Base-by-base conservation (phyloP, 129 eudicot species). In the Chrysanthemum seticuspe region DNA sequence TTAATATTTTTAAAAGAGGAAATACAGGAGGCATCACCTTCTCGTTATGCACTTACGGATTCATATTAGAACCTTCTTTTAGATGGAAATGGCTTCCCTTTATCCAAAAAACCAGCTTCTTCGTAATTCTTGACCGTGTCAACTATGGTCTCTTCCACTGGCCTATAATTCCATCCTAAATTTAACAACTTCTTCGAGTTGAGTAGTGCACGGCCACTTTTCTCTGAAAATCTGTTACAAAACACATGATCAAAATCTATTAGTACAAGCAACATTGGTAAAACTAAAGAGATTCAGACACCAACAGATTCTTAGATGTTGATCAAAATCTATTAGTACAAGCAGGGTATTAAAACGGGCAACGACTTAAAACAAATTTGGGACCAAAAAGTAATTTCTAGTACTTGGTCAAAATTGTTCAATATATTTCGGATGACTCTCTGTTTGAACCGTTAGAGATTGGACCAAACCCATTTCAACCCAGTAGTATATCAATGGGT, bases 111-210 rank as follows among this genome's bases (percentile, higher is more conserved):
- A 62, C 87, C 84, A 18, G 15, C 10, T 62, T 76, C 82, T 80
- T 68, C 59, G 13, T 65, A 74, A 62, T 67, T 76, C 58, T 73
- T 73, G 47, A 84, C 73, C 2, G 80, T 45, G 29, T 77, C 82
- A 3, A 13, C 25, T 9, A 80, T 64, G 53, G 75, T 84, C 62
- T 84, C 78, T 6, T 84, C 83, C 48, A 84, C 16, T 51, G 85
- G 85, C 78, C 80, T 80, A 52, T 73, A 76, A 15, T 50, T 76
- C 84, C 84, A 80, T 55, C 85, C 83, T 68, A 84, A 14, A 44
- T 67, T 68, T 58, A 73, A 49, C 78, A 84, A 57, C 56, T 84
- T 80, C 45, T 64, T 48, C 18, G 80, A 48, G 78, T 62, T 84
- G 5, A 84, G 29, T 34, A 51, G 34, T 16, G 45, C 58, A 6